A percentile compares a stretch with the other conserved stretches of the same genome.
phyloP scores from a whole-genome alignment of 2,329 filamentous ascomycete genomes.

The Dendryphion nanum region DNA sequence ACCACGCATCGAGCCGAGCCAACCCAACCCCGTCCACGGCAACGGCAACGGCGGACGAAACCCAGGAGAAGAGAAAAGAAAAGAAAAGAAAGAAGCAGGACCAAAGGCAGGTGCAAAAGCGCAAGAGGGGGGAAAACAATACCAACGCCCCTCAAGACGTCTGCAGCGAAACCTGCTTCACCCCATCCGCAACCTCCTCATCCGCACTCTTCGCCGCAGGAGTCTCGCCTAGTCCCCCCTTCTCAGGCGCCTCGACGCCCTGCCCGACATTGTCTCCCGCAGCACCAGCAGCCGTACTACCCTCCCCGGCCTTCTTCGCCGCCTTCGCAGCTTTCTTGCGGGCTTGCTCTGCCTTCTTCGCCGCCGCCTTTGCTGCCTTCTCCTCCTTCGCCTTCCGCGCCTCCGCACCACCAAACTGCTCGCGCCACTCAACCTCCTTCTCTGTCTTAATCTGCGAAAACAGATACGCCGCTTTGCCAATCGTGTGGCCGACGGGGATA shows the following conservation, averaged over 20 bases:
- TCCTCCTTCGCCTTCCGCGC: slow-evolving; percentile 68
- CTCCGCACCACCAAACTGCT: slow-evolving; percentile 68
- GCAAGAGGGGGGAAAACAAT: not conserved
- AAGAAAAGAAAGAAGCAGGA: not conserved
- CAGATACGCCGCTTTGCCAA: slow-evolving; percentile 76
- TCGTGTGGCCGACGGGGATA: slow-evolving; percentile 67
- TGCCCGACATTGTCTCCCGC: slow-evolving; percentile 60
- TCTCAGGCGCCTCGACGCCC: slow-evolving; percentile 76
- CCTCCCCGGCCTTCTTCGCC: slow-evolving; percentile 50
- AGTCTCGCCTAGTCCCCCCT: slow-evolving; percentile 54
- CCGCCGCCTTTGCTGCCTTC: slow-evolving; percentile 58
- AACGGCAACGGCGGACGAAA: too few relatives aligned
- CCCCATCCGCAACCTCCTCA: slow-evolving; percentile 46
- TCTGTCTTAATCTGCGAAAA: slow-evolving; percentile 81
- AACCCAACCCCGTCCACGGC: too few relatives aligned
- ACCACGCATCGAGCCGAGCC: too few relatives aligned
- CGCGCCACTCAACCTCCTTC: slow-evolving; percentile 81
- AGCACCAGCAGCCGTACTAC: slow-evolving; percentile 52
- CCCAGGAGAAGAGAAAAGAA: not conserved
- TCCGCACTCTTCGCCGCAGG: slow-evolving; percentile 39
- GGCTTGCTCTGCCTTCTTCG: slow-evolving; percentile 64
- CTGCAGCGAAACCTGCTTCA: slow-evolving; percentile 46
- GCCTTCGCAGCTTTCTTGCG: slow-evolving; percentile 58
- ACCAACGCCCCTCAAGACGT: slow-evolving; percentile 28
- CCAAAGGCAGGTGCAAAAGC: too few relatives aligned